Conservation (phyloP, 441 rosid genomes). For the Iberis amara region DNA sequence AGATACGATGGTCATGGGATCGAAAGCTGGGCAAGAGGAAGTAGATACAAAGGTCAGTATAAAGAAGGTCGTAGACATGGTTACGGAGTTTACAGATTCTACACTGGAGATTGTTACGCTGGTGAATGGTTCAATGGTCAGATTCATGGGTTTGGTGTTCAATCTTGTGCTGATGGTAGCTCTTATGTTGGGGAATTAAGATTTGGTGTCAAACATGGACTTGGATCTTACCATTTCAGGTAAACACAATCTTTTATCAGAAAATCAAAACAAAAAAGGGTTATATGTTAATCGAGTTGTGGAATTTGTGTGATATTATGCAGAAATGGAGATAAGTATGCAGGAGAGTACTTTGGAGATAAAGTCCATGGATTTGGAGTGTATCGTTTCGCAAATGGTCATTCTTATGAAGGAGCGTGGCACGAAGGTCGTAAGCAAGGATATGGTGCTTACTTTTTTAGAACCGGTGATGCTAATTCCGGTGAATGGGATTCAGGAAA, state of each 20-base stretch:
- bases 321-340: conserved; percentile 79
- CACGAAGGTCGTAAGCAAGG: conserved; percentile 89
- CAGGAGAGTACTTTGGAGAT: conserved; percentile 84
- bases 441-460: conserved; percentile 72
- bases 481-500: conserved; percentile 85
- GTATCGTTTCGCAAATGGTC: conserved; percentile 78
- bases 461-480: conserved; percentile 53
- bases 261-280: no score
- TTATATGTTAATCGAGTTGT: no score
- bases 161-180: conserved; percentile 83
- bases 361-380: conserved; percentile 81
- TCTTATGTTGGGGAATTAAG: conserved; percentile 75
- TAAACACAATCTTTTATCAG: conserved; percentile 23
- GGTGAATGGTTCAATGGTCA: conserved; percentile 95
- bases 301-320: conserved; percentile 14
- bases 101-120: conserved; percentile 80
- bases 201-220: conserved; percentile 79
- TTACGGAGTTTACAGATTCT: conserved; percentile 70
- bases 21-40: conserved; percentile 93
- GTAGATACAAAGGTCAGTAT: conserved; percentile 84
- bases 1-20: conserved; percentile 83
- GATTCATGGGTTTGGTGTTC: conserved; percentile 83
- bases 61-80: conserved; percentile 81
- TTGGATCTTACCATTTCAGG: conserved; percentile 92
- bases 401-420: conserved; percentile 90